Percentiles rank a stretch among this genome's conserved stretches.
Conservation (phyloP, 1,139 yeast genomes). For the Tardiomyces depauwii region DNA sequence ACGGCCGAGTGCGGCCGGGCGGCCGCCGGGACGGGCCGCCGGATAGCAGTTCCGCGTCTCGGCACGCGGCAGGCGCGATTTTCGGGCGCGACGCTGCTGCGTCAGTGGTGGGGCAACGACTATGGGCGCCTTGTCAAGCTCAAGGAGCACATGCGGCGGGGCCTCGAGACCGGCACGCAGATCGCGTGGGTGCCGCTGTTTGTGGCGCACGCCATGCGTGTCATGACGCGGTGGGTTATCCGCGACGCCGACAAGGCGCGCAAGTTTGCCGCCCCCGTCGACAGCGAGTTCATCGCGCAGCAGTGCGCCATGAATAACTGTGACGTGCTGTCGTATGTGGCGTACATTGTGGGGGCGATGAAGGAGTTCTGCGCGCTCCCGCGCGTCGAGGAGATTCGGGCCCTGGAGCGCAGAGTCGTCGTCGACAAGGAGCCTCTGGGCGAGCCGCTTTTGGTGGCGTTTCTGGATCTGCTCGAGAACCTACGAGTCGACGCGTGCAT, state of each 20-base stretch:
- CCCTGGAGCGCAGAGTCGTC: background rate
- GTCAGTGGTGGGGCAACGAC: background rate
- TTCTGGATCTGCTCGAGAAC: slow-evolving; percentile 10
- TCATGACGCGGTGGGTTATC: background rate
- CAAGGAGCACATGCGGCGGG: background rate
- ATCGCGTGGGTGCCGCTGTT: slow-evolving; percentile 15
- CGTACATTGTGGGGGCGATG: slow-evolving; percentile 5
- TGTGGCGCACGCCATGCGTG: slow-evolving; percentile 8
- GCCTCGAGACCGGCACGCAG: slow-evolving; percentile 5
- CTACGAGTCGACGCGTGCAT: slow-evolving; percentile 8
- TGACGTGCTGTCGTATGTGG: slow-evolving; percentile 5
- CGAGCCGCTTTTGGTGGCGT: slow-evolving; percentile 2
- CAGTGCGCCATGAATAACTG: slow-evolving; percentile 16
- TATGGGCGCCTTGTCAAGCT: background rate
- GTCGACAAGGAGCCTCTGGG: background rate
- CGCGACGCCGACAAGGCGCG: background rate
- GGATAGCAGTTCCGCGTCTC: background rate
- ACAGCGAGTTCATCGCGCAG: slow-evolving; percentile 15
- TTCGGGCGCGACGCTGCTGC: background rate
- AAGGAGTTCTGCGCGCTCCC: slow-evolving; percentile 4
- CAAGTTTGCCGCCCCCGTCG: slow-evolving; percentile 8
- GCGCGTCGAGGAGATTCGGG: background rate
- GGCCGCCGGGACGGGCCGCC: background rate
- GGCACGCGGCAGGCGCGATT: background rate
- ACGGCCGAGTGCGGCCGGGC: background rate